Conservation (phyloP, 2,329 filamentous ascomycete species). For the Cordyceps fumosorosea region DNA sequence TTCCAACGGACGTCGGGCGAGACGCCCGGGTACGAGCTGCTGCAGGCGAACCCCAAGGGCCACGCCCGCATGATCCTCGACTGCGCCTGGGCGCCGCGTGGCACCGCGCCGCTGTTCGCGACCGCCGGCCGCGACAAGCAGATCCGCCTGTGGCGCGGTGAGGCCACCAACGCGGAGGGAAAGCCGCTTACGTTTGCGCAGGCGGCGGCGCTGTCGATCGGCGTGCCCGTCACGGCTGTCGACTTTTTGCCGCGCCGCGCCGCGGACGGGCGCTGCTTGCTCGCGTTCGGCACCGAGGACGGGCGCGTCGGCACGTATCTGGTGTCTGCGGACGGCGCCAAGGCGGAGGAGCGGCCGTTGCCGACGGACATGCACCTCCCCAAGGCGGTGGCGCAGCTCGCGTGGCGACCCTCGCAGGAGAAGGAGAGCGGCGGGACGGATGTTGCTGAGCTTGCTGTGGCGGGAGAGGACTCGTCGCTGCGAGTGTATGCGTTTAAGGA, state of each 20-base stretch:
- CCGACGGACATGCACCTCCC: constrained; percentile 45
- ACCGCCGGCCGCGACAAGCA: constrained; percentile 88
- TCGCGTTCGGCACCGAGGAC: constrained; percentile 53
- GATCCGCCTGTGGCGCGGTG: constrained; percentile 61
- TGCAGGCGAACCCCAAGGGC: constrained; percentile 69
- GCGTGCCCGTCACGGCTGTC: constrained; percentile 62
- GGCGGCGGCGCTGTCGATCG: constrained; percentile 45
- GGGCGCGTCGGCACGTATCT: constrained; percentile 40
- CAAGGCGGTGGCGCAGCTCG: constrained; percentile 58
- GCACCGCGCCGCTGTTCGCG: constrained; percentile 54
- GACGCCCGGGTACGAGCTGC: constrained; percentile 44
- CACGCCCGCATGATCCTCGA: constrained; percentile 91
- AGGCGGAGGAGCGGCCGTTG: constrained; percentile 30
- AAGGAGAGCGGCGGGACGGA: constrained; percentile 18
- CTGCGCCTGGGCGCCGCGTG: constrained; percentile 67
- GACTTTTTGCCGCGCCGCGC: constrained; percentile 48
- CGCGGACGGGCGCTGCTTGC: constrained; percentile 24
- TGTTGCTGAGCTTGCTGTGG: constrained; percentile 41
- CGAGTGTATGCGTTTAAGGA: constrained; percentile 45
- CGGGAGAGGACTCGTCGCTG: constrained; percentile 55
- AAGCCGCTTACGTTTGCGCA: constrained; percentile 38
- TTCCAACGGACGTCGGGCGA: constrained; percentile 47
- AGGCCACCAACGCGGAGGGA: constrained; percentile 25
- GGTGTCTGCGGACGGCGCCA: constrained; percentile 33
- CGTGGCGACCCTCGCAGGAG: constrained; percentile 53